A percentile compares a stretch with the other conserved stretches of the same genome.
Evolutionary conservation across 768 basidiomycete genomes (phyloP).

Genomic region (Porphyrellus cyaneotinctus): DNA sequence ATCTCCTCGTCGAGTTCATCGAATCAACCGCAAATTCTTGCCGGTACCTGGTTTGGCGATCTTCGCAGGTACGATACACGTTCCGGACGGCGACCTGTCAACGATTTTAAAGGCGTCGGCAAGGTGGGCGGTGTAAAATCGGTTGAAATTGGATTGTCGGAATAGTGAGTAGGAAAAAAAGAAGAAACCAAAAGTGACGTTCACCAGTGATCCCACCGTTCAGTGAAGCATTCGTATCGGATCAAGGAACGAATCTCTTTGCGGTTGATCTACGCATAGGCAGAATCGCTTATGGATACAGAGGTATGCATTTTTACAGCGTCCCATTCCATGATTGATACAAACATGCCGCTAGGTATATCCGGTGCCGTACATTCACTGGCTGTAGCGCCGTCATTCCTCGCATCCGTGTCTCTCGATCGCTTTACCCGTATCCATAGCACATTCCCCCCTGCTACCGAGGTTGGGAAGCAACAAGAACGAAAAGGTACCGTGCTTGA

Average conservation of each 20-base stretch:
- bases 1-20: slow-evolving; percentile 38
- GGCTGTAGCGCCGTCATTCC: slow-evolving; percentile 46
- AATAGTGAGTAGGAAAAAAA: slow-evolving; percentile 50
- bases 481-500: slow-evolving; percentile 57
- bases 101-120: slow-evolving; percentile 57
- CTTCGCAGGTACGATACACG: slow-evolving; percentile 77
- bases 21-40: slow-evolving; percentile 47
- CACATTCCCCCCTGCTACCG: slow-evolving; percentile 46
- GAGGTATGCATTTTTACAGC: slow-evolving; percentile 39
- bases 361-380: slow-evolving; percentile 68
- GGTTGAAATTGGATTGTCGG: slow-evolving; percentile 54
- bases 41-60: slow-evolving; percentile 74
- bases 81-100: slow-evolving; percentile 60
- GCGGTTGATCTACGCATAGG: slow-evolving; percentile 71
- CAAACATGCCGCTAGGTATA: slow-evolving; percentile 43
- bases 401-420: slow-evolving; percentile 66
- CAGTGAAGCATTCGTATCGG: slow-evolving; percentile 69
- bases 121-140: slow-evolving; percentile 59
- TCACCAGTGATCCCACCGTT: background rate
- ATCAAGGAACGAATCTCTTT: slow-evolving; percentile 59
- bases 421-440: slow-evolving; percentile 70
- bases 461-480: slow-evolving; percentile 48
- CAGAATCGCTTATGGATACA: slow-evolving; percentile 57
- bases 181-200: background rate
- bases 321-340: background rate